These are phyloP conservation scores for Scedosporium minutisporum DNA, from an alignment of 2,329 filamentous ascomycete genomes.

Conservation along the genomic window DNA sequence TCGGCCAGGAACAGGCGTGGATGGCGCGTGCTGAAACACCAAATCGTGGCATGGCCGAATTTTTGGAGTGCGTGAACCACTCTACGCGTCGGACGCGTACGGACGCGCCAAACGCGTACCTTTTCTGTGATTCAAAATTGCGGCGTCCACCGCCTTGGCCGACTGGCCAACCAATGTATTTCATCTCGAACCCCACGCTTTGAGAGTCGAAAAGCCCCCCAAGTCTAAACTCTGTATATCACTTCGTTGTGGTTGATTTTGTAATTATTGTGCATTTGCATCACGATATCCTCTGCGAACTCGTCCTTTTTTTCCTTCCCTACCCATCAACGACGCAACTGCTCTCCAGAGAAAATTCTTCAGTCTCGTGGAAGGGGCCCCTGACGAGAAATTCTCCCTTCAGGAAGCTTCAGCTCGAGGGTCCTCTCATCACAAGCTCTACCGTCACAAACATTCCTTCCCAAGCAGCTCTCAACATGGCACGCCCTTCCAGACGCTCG, in stretches of 20 bases:
- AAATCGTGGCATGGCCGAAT: background rate
- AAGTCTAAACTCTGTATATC: no score
- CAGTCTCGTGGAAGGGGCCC: background rate
- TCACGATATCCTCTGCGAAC: background rate
- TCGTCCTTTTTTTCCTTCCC: background rate
- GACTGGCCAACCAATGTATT: background rate
- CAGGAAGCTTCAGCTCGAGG: background rate
- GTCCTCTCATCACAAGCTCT: no score
- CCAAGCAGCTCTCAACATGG: slow-evolving; percentile 13
- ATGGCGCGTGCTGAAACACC: background rate
- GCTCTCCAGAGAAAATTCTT: background rate
- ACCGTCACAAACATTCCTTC: slow-evolving; percentile 1
- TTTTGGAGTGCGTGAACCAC: background rate
- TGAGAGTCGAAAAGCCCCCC: no score
- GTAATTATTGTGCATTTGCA: no score
- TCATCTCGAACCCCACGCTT: no score
- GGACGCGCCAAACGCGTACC: slow-evolving; percentile 2
- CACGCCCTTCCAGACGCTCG: slow-evolving; percentile 17
- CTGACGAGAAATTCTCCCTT: background rate
- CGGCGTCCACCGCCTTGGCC: background rate
- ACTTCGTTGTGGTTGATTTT: no score
- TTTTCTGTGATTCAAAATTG: slow-evolving; percentile 6
- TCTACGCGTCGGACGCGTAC: slow-evolving; percentile 1
- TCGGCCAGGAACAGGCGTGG: background rate
- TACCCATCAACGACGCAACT: background rate